Evolutionary conservation across 2,329 filamentous ascomycete genomes (phyloP).

Genomic region (Pyrenophora teres): DNA sequence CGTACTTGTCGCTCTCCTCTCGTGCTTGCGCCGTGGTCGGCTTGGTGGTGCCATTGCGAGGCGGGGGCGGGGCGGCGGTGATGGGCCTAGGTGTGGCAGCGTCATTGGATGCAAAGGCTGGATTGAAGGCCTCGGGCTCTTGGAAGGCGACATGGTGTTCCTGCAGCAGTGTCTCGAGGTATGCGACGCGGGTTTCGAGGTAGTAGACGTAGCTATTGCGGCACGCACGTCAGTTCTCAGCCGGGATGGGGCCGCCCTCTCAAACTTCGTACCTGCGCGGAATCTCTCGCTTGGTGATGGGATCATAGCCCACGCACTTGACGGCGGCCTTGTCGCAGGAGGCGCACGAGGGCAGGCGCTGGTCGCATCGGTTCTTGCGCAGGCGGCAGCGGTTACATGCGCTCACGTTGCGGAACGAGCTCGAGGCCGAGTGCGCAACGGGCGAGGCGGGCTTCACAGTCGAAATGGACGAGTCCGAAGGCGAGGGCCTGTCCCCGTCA

Average conservation of each 20-base stretch:
- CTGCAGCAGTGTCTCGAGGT: conserved; percentile 77
- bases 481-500: conserved; percentile 40
- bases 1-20: conserved; percentile 56
- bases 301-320: conserved; percentile 92
- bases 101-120: conserved; percentile 47
- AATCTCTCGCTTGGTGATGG: conserved; percentile 94
- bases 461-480: conserved; percentile 28
- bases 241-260: conserved; percentile 2
- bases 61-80: conserved; percentile 20
- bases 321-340: conserved; percentile 92
- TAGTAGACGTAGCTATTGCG: conserved; percentile 83
- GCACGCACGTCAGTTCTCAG: conserved; percentile 10
- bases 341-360: conserved; percentile 85
- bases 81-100: conserved; percentile 13
- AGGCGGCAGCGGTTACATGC: conserved; percentile 87
- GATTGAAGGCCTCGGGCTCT: conserved; percentile 67
- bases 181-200: conserved; percentile 81
- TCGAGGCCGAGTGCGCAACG: conserved; percentile 38
- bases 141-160: conserved; percentile 73
- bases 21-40: conserved; percentile 23
- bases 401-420: conserved; percentile 66
- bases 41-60: conserved; percentile 27
- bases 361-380: conserved; percentile 94
- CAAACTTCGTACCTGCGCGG: conserved; percentile 63
- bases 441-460: conserved; percentile 40